Conservation (phyloP, 306 rosid species). For the Coriaria nepalensis region DNA sequence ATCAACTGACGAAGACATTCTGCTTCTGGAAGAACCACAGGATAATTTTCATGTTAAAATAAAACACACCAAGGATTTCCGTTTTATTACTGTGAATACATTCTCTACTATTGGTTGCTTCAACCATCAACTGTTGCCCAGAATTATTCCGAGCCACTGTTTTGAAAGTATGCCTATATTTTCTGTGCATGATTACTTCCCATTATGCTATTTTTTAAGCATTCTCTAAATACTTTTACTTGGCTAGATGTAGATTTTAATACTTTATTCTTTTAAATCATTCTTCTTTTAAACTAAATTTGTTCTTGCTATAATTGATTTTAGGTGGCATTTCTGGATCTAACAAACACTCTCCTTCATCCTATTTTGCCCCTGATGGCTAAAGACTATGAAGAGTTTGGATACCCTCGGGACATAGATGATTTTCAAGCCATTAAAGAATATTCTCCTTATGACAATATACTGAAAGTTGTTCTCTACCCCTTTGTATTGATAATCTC, state of each 20-base stretch:
- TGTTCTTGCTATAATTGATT: conserved; percentile 22
- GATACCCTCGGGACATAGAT: conserved; percentile 62
- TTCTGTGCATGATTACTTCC: not conserved
- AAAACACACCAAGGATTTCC: conserved; percentile 72
- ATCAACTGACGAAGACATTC: conserved; percentile 69
- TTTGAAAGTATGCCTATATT: conserved; percentile 46
- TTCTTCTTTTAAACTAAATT: not conserved
- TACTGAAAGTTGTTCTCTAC: conserved; percentile 59
- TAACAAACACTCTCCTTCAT: conserved; percentile 66
- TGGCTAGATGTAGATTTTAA: too few relatives aligned
- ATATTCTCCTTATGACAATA: conserved; percentile 83
- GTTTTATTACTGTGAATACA: conserved; percentile 54
- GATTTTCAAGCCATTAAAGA: conserved; percentile 73
- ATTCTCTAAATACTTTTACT: not conserved
- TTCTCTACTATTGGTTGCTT: conserved; percentile 69
- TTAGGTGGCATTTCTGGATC: conserved; percentile 86
- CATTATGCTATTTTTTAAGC: not conserved
- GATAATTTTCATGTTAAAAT: conserved; percentile 44
- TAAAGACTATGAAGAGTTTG: conserved; percentile 78
- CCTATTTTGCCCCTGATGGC: conserved; percentile 74
- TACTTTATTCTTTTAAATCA: too few relatives aligned
- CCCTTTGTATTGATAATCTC: conserved; percentile 67
- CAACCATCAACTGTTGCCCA: conserved; percentile 66
- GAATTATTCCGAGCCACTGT: conserved; percentile 70
- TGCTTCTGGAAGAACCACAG: conserved; percentile 71